These are phyloP conservation scores for Asterochloris sp. DNA, from an alignment of 139 green algal species.

Conservation along the genomic window DNA sequence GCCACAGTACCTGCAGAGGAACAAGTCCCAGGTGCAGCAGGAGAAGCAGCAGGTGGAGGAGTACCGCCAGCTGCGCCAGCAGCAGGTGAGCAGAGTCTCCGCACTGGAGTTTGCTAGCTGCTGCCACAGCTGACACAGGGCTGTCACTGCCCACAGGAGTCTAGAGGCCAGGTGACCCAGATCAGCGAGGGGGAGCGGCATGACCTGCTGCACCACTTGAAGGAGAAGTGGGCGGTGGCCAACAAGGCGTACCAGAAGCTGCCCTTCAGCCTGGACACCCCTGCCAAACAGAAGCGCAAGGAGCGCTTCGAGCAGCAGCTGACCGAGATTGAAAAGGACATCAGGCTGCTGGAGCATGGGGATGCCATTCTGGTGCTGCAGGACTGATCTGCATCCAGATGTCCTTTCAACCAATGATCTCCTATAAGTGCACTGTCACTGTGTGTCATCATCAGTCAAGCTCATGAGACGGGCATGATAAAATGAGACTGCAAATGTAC, in stretches of 20 bases:
- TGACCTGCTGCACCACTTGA: slow-evolving; percentile 75
- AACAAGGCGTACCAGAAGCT: slow-evolving; percentile 82
- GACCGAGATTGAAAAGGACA: slow-evolving; percentile 75
- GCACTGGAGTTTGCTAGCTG: too few species aligned
- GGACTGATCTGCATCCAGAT: neutral
- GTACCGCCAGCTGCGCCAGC: slow-evolving; percentile 46
- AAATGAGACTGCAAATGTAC: too few species aligned
- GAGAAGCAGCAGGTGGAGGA: slow-evolving; percentile 64
- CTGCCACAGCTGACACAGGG: neutral
- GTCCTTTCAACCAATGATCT: neutral
- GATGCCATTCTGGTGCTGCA: slow-evolving; percentile 62
- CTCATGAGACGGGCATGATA: too few species aligned
- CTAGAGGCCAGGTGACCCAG: slow-evolving; percentile 33
- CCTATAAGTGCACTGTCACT: neutral
- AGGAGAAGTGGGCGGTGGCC: slow-evolving; percentile 79
- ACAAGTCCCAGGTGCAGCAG: slow-evolving; percentile 54
- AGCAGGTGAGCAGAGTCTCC: slow-evolving; percentile 34
- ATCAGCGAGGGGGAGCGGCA: slow-evolving; percentile 54
- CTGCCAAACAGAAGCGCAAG: slow-evolving; percentile 65
- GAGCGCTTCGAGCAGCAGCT: slow-evolving; percentile 65
- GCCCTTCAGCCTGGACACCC: slow-evolving; percentile 71
- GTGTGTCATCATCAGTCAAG: too few species aligned
- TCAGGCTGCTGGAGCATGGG: slow-evolving; percentile 61
- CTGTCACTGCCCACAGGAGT: neutral
- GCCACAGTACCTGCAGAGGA: slow-evolving; percentile 76